phyloP scores from a whole-genome alignment of 495 filamentous ascomycete species.

The Oleoguttula mirabilis region DNA sequence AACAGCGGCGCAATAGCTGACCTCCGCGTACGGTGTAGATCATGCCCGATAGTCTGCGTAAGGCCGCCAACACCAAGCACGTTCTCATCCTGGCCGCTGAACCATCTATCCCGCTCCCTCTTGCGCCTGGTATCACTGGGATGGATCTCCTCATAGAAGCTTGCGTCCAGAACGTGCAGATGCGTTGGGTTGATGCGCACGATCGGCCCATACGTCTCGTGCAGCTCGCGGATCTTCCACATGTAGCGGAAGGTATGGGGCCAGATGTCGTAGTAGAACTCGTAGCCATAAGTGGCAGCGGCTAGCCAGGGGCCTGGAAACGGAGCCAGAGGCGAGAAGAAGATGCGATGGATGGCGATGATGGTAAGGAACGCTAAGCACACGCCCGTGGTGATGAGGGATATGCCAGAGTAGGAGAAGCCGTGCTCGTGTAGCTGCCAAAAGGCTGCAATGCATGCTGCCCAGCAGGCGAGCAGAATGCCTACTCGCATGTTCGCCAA shows the following conservation, averaged over 20 bases:
- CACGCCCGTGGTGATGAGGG: background rate
- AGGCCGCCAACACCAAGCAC: too few relatives aligned
- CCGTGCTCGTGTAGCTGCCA: too few relatives aligned
- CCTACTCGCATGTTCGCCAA: too few relatives aligned
- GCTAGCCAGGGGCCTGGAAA: constrained; percentile 23
- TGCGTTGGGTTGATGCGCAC: constrained; percentile 27
- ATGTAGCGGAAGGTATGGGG: background rate
- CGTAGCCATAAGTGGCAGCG: constrained; percentile 21
- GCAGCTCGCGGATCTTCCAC: constrained; percentile 14
- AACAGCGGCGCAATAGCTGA: background rate
- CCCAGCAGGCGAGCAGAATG: too few relatives aligned
- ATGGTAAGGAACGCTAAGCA: background rate
- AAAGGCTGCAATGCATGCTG: too few relatives aligned
- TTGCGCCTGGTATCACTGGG: background rate
- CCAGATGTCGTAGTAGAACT: constrained; percentile 23
- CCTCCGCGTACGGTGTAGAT: background rate
- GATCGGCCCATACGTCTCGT: constrained; percentile 21
- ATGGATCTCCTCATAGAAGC: constrained; percentile 4
- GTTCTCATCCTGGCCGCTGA: too few relatives aligned
- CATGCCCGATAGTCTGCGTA: background rate
- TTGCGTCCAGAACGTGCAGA: constrained; percentile 23
- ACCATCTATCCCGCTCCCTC: too few relatives aligned
- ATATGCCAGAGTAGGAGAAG: too few relatives aligned
- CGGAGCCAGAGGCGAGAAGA: constrained; percentile 8
- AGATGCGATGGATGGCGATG: constrained; percentile 16